Base-by-base conservation (phyloP, 108 stramenopile species). In the Nitzschia inconspicua region DNA sequence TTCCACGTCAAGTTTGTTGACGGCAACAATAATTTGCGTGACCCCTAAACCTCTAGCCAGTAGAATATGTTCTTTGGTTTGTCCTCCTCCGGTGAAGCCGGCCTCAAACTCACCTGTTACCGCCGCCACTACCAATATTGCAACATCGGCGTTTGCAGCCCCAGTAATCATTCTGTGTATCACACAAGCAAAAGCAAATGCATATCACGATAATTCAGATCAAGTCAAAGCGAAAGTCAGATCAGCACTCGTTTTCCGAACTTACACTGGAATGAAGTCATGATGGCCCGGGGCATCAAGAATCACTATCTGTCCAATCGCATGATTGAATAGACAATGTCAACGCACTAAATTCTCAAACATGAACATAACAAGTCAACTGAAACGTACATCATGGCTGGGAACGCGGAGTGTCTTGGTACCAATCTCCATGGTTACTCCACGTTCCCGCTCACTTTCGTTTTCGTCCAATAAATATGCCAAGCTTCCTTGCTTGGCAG, bases 371-470 rank as follows among this genome's bases (percentile, higher is more conserved):
- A n/a, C n/a, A n/a, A n/a, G n/a, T n/a, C n/a, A n/a, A n/a, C n/a
- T n/a, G n/a, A n/a, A n/a, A n/a, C n/a, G n/a, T n/a, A n/a, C n/a
- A 63, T 93, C 76, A 80, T 80, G 94, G 65, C 89, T 89, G 50
- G 89, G 77, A 26, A 88, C 41, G 14, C 50, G 25, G 4, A 51
- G 49, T 52, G 61, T 59, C n/a, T 44, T 97, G 62, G 97, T 85
- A 20, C 96, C 95, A 53, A 98, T 94, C 59, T 99, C 96, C 88
- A 99, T 99, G 63, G 98, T 99, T 54, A 98, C 96, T n/a, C 97
- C 97, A 16, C 95, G 93, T 74, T 95, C 97, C 31, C 97, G 96
- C 80, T 99, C 98, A 51, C 86, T 82, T 83, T 97, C 96, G 47
- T 96, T 89, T 72, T 98, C 97, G 82, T 98, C 97, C 42, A 98